phyloP scores from a whole-genome alignment of 2,329 filamentous ascomycete genomes.

The Monosporascus sp. region DNA sequence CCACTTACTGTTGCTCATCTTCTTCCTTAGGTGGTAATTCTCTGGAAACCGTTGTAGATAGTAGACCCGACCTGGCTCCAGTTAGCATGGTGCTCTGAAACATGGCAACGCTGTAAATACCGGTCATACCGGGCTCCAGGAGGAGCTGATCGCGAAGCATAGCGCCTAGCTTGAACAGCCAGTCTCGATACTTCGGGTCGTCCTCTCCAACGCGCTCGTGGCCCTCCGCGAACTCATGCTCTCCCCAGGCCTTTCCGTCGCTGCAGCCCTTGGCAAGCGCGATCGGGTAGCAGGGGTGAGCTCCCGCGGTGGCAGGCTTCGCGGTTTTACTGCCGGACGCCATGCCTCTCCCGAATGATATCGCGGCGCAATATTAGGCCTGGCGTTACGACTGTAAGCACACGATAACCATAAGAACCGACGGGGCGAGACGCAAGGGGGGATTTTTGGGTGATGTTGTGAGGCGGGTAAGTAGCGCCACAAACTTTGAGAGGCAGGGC shows the following conservation, averaged over 20 bases:
- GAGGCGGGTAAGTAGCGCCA: too few species aligned
- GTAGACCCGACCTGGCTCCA: constrained; percentile 2
- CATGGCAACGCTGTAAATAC: neutral
- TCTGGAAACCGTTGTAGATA: constrained; percentile 5
- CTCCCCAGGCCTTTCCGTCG: constrained; percentile 8
- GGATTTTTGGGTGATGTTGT: too few species aligned
- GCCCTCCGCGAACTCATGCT: constrained; percentile 3
- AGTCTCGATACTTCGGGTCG: constrained; percentile 5
- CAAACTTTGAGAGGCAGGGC: too few species aligned
- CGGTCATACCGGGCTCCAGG: constrained; percentile 1
- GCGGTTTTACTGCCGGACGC: too few species aligned
- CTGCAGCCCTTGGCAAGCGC: constrained; percentile 1
- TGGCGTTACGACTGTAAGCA: too few species aligned
- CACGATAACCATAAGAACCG: too few species aligned
- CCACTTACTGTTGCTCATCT: constrained; percentile 2
- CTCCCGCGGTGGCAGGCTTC: too few species aligned
- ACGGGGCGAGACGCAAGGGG: too few species aligned
- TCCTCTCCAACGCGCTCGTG: neutral
- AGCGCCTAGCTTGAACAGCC: constrained; percentile 5
- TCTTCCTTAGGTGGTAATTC: constrained; percentile 8
- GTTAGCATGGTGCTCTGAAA: neutral
- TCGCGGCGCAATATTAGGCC: too few species aligned
- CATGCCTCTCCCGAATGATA: neutral
- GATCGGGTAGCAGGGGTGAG: neutral
- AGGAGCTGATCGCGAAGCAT: constrained; percentile 7